Evolutionary conservation across 2,329 filamentous ascomycete genomes (phyloP), one percentile per base, ranked within the genome.

Genomic region (Clonostachys rhizophaga): DNA sequence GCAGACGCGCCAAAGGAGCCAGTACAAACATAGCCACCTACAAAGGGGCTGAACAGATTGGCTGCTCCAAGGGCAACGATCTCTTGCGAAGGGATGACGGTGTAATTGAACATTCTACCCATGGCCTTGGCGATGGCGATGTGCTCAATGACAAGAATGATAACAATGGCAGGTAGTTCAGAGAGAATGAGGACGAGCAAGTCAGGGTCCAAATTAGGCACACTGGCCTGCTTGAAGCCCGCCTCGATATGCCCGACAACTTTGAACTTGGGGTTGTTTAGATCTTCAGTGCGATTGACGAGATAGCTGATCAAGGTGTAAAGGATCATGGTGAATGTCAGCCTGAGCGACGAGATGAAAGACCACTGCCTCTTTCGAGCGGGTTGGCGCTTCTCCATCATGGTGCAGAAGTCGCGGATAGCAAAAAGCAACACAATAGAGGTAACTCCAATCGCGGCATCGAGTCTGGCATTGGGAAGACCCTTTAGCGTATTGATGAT

Each of bases 61-160:
- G 81, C 82, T 4, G 89, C 80, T 35, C 88, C 88, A 51, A 91
- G 86, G 12, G 87, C 87, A 30, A 91, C 83, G 35, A 91, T 70
- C 59, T 92, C 88, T 57, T 92, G 88, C 0, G 87, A 91, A 0
- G 88, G 86, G 48, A 88, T 77, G 57, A 92, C 86, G 13, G 79
- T 83, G 63, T 92, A 92, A 66, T 88, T 88, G 69, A 89, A 89
- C 52, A 89, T 75, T 49, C 88, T 76, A 7, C 87, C 88, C 58
- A 91, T 91, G 0, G 87, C 89, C 62, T 92, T 92, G 7, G 87
- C 84, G 50, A 92, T 91, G 40, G 88, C 86, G 53, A 91, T 91
- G 59, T 92, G 88, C 65, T 91, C 88, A 47, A 92, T 88, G 17
- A 91, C 75, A 16, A 91, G 68, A 16, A 92, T 87, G 50, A 92